Conservation (phyloP, 805 yeast species). For the Metschnikowia similis region DNA sequence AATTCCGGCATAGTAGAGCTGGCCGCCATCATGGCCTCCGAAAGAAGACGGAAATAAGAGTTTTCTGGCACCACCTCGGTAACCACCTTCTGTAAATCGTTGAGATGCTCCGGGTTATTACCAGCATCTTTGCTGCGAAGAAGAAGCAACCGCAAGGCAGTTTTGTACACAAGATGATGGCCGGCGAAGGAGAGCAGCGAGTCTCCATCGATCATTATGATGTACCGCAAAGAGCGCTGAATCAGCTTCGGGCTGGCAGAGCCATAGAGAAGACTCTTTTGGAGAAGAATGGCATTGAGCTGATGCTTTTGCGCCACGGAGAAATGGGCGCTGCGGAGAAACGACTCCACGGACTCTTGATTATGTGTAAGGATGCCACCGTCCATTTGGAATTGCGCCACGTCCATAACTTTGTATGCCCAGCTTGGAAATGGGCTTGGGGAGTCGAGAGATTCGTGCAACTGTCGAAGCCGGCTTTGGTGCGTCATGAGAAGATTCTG, state of each 20-base stretch:
- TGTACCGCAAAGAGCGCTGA: constrained; percentile 16
- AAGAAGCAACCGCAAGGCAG: constrained; percentile 17
- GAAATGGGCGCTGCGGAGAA: constrained; percentile 11
- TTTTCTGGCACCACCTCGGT: background rate
- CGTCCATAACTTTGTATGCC: constrained; percentile 16
- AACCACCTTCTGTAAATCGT: background rate
- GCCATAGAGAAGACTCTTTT: constrained; percentile 19
- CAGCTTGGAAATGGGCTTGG: constrained; percentile 2
- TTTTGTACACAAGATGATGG: constrained; percentile 14
- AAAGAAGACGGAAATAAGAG: background rate
- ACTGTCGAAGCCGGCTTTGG: background rate
- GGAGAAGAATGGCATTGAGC: constrained; percentile 15
- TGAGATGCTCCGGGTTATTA: background rate
- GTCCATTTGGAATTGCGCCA: constrained; percentile 15
- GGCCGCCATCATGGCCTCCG: background rate
- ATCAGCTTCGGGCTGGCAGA: constrained; percentile 4
- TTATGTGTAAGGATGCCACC: background rate
- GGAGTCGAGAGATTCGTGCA: background rate
- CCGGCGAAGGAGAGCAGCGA: constrained; percentile 16
- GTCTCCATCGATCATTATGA: constrained; percentile 17
- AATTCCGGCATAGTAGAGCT: background rate
- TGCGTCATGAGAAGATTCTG: constrained; percentile 5
- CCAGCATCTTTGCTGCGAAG: background rate
- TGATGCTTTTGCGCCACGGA: constrained; percentile 19
- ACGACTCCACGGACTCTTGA: constrained; percentile 5